Evolutionary conservation across 2,329 filamentous ascomycete genomes (phyloP).

Genomic region (Parastagonospora avenae): DNA sequence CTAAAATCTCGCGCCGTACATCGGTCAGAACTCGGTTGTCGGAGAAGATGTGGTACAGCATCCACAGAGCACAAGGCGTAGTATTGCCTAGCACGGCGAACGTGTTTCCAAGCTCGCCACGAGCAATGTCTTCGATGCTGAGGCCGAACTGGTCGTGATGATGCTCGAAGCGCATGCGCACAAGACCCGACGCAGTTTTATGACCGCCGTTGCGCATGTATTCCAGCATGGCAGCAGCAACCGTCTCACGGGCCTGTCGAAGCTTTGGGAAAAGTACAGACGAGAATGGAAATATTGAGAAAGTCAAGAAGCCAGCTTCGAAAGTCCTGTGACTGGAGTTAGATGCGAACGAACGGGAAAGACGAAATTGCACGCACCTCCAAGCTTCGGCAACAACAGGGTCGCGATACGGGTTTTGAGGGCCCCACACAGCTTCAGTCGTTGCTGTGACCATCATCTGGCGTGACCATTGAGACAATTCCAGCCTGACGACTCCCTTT

Average conservation of each 20-base stretch:
- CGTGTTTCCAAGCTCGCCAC: conserved; percentile 1
- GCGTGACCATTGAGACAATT: conserved; percentile 1
- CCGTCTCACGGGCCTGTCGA: not conserved
- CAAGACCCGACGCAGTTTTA: not conserved
- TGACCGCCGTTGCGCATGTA: conserved; percentile 3
- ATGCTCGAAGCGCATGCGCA: conserved; percentile 3
- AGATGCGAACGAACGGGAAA: conserved; percentile 7
- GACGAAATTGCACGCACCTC: conserved; percentile 7
- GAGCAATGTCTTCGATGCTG: conserved; percentile 1
- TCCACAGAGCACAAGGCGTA: not conserved
- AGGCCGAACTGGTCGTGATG: conserved; percentile 4
- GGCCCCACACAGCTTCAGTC: conserved; percentile 47
- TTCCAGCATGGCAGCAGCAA: conserved; percentile 1
- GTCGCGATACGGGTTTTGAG: conserved; percentile 46
- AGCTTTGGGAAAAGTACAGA: conserved; percentile 2
- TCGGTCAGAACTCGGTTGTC: not conserved
- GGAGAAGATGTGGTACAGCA: conserved; percentile 1
- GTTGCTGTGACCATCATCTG: conserved; percentile 27
- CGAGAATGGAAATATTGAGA: not conserved
- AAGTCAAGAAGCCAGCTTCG: conserved; percentile 15
- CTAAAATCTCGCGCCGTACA: not conserved
- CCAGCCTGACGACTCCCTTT: not conserved
- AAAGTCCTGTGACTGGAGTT: conserved; percentile 26
- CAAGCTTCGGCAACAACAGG: conserved; percentile 23
- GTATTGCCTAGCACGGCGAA: not conserved